These are phyloP conservation scores for Stramenopiles sp. DNA, from an alignment of 352 stramenopile species.

Conservation along the genomic window DNA sequence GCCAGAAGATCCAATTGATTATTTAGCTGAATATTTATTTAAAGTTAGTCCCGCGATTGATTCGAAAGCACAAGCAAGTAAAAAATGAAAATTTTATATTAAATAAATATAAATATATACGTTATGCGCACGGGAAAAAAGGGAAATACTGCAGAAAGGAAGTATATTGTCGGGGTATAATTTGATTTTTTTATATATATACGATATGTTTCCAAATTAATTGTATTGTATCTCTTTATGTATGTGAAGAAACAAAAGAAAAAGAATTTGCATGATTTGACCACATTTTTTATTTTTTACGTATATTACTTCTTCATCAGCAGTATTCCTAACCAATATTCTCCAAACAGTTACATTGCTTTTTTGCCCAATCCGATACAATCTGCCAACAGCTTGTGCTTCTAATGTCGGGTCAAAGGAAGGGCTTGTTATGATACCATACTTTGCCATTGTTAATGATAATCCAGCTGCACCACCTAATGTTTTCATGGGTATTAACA, in stretches of 20 bases:
- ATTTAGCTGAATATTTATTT: slow-evolving; percentile 58
- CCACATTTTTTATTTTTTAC: no score
- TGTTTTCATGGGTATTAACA: not conserved
- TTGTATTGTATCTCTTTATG: no score
- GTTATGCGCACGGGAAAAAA: no score
- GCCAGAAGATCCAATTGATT: slow-evolving; percentile 56
- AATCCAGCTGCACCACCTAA: not conserved
- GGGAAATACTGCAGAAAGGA: no score
- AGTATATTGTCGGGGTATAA: no score
- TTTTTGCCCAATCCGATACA: not conserved
- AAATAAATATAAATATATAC: no score
- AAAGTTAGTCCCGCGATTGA: slow-evolving; percentile 27
- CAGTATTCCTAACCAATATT: not conserved
- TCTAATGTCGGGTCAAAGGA: not conserved
- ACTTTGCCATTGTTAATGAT: not conserved
- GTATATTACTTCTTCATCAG: not conserved
- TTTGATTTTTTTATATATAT: no score
- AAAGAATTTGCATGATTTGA: no score
- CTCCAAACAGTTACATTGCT: not conserved
- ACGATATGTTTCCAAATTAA: no score
- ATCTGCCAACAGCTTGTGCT: not conserved
- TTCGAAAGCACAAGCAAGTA: not conserved
- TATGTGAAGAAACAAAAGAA: no score
- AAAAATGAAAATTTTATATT: not conserved
- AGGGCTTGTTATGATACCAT: not conserved